Percentiles rank a stretch among this genome's conserved stretches.
phyloP scores from a whole-genome alignment of 306 rosid genomes.

The Morella rubra region DNA sequence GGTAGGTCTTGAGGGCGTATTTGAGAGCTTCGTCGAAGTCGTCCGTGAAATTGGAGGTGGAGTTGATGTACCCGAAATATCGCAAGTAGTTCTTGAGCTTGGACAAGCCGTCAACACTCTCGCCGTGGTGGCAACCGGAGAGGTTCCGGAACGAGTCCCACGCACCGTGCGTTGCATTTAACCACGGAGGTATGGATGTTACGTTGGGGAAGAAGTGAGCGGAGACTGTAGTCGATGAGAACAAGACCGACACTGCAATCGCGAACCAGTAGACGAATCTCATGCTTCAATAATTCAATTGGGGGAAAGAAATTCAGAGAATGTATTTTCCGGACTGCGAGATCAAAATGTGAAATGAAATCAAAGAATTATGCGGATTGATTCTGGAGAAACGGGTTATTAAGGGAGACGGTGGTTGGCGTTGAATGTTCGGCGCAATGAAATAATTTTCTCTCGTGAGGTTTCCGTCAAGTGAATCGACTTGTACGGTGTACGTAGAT shows the following conservation, averaged over 20 bases:
- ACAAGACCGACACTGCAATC: conserved; percentile 13
- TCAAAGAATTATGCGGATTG: not conserved
- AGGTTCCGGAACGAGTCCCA: conserved; percentile 65
- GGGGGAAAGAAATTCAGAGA: not conserved
- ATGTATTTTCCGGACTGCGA: not conserved
- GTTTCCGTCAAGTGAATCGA: conserved; percentile 5
- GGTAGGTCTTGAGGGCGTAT: conserved; percentile 57
- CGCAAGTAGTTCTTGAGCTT: conserved; percentile 67
- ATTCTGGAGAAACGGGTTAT: not conserved
- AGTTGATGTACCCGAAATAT: conserved; percentile 67
- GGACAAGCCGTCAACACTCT: conserved; percentile 47
- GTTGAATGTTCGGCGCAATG: not conserved
- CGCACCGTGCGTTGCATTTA: conserved; percentile 24
- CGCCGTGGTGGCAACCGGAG: conserved; percentile 51
- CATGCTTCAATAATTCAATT: conserved; percentile 29
- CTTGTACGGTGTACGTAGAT: too few relatives aligned
- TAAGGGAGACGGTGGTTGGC: not conserved
- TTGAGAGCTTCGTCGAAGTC: conserved; percentile 59
- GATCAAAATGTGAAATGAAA: not conserved
- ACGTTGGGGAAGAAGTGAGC: conserved; percentile 71
- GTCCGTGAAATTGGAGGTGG: conserved; percentile 50
- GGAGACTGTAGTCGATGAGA: conserved; percentile 33
- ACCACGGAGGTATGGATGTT: conserved; percentile 47
- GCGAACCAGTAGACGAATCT: conserved; percentile 11
- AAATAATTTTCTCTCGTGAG: not conserved